Evolutionary conservation across 306 rosid genomes (phyloP).

Genomic region (Gleditsia sinensis): DNA sequence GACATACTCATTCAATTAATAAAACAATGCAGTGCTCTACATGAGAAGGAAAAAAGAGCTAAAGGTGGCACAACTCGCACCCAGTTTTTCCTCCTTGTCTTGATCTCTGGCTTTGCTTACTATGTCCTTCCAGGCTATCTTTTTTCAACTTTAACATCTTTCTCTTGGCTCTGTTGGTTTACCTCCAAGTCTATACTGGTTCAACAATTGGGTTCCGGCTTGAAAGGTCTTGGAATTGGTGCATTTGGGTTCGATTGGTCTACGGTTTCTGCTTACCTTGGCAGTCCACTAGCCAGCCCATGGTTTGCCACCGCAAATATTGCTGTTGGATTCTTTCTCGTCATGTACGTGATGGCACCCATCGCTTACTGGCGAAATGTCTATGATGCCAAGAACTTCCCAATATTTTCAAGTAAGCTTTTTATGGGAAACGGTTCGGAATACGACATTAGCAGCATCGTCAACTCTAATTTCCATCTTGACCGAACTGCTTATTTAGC

Average conservation of each 20-base stretch:
- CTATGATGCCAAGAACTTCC: constrained; percentile 54
- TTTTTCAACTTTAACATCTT: constrained; percentile 38
- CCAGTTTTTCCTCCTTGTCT: constrained; percentile 50
- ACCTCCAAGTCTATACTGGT: constrained; percentile 44
- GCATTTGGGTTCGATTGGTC: constrained; percentile 63
- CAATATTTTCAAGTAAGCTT: constrained; percentile 48
- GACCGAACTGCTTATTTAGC: constrained; percentile 43
- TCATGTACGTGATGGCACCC: constrained; percentile 61
- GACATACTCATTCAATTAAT: too few species aligned
- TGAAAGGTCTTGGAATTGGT: constrained; percentile 57
- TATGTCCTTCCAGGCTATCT: constrained; percentile 56
- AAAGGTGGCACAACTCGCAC: constrained; percentile 45
- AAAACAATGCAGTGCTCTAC: constrained; percentile 54
- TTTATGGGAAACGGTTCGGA: constrained; percentile 46
- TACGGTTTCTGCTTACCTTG: constrained; percentile 53
- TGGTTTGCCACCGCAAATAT: constrained; percentile 61
- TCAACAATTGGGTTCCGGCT: constrained; percentile 63
- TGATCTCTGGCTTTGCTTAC: constrained; percentile 51
- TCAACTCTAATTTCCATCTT: constrained; percentile 48
- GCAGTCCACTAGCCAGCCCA: constrained; percentile 64
- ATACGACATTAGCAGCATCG: constrained; percentile 45
- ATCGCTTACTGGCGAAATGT: constrained; percentile 40
- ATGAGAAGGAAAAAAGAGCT: constrained; percentile 51
- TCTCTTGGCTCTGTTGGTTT: constrained; percentile 68
- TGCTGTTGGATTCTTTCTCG: constrained; percentile 46